Evolutionary conservation across 2,329 filamentous ascomycete genomes (phyloP).

Genomic region (Cordyceps fumosorosea): DNA sequence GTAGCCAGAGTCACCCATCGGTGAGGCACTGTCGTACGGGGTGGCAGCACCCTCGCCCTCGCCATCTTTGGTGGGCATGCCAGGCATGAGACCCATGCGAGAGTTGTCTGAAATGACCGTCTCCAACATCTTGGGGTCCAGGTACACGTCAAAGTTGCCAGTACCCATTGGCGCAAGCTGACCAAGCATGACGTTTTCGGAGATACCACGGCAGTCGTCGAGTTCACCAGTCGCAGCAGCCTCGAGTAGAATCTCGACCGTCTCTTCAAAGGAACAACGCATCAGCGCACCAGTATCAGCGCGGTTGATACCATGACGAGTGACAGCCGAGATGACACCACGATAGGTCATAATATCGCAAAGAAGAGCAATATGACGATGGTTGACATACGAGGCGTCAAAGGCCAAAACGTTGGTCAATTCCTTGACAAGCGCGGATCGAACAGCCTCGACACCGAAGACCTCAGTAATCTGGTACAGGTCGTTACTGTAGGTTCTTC

Average conservation of each 20-base stretch:
- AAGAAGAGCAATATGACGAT: constrained; percentile 89
- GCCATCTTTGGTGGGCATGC: constrained; percentile 68
- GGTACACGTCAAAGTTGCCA: constrained; percentile 86
- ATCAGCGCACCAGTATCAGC: constrained; percentile 96
- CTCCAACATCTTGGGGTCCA: constrained; percentile 93
- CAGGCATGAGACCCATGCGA: constrained; percentile 73
- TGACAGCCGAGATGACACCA: constrained; percentile 90
- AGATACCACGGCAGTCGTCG: constrained; percentile 96
- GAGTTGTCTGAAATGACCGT: constrained; percentile 92
- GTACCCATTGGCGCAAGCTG: constrained; percentile 97
- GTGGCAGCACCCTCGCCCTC: constrained; percentile 80
- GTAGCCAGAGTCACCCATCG: constrained; percentile 66
- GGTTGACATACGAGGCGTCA: constrained; percentile 98
- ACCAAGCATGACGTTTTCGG: constrained; percentile 97
- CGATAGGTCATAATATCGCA: constrained; percentile 98
- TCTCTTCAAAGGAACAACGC: constrained; percentile 99
- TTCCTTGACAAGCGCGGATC: constrained; percentile 79
- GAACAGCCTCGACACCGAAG: constrained; percentile 92
- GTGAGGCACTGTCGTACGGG: constrained; percentile 85
- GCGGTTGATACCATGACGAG: constrained; percentile 96
- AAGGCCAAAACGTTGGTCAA: constrained; percentile 91
- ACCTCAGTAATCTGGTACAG: constrained; percentile 92
- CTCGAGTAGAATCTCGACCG: constrained; percentile 94
- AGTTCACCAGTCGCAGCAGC: constrained; percentile 91
- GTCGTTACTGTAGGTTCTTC: constrained; percentile 87